phyloP scores from a whole-genome alignment of 495 filamentous ascomycete genomes.

The Podospora pseudopauciseta region DNA sequence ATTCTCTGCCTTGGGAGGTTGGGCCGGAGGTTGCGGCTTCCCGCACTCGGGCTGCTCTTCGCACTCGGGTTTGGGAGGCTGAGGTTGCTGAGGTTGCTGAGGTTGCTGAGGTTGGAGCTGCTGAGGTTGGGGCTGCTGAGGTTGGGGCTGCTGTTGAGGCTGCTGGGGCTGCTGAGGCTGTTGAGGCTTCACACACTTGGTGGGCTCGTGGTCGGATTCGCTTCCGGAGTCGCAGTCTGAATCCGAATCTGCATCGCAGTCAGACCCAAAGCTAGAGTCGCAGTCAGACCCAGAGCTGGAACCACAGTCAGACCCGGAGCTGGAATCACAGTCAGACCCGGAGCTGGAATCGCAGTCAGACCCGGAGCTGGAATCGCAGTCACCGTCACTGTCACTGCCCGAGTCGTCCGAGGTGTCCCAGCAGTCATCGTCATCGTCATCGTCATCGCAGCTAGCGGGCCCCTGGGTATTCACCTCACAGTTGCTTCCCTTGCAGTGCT shows the following conservation, averaged over 20 bases:
- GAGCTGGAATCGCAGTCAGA: not conserved
- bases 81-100: too few species aligned
- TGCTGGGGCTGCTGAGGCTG: too few species aligned
- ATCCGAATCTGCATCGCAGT: not conserved
- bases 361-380: not conserved
- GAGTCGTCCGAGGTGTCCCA: conserved; percentile 4
- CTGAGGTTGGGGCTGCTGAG: too few species aligned
- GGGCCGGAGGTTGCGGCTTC: not conserved
- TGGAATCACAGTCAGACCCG: not conserved
- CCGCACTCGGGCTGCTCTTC: not conserved
- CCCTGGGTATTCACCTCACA: not conserved
- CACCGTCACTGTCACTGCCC: not conserved
- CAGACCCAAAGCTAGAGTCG: not conserved
- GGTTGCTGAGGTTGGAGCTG: too few species aligned
- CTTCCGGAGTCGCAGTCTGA: not conserved
- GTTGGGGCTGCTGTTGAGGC: too few species aligned
- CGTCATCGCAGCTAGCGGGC: not conserved
- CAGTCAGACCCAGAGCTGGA: not conserved
- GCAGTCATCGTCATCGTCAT: not conserved
- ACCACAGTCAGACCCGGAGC: not conserved
- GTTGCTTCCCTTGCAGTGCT: not conserved
- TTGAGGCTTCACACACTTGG: not conserved
- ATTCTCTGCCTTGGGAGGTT: not conserved
- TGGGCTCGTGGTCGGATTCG: not conserved
- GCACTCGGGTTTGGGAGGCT: too few species aligned